Evolutionary conservation across 2,329 filamentous ascomycete genomes (phyloP), one percentile per base, ranked within the genome.

Genomic region (Fusarium nurragi): DNA sequence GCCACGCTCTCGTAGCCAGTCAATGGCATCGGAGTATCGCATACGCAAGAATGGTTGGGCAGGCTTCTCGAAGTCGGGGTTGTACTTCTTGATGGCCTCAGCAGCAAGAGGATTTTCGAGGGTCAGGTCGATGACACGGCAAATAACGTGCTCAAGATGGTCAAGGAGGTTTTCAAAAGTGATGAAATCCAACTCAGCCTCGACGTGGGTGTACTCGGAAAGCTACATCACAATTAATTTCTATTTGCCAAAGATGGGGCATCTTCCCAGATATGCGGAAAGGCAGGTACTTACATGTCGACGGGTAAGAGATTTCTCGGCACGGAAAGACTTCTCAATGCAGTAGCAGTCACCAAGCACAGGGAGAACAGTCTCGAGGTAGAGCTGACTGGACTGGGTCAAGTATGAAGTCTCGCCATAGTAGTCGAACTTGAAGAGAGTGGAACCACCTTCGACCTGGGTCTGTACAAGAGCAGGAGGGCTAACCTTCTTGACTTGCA

Each of bases 281-380:
- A 16, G n/a, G 13, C 1, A 36, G 5, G 14, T 19, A 66, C 62
- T 66, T 65, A 65, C 62, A 77, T 99, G 95, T 74, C 95, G 92
- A 63, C 95, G 91, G 46, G 95, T 99, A 56, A 98, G 84, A 8
- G 90, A 94, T 81, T 97, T 97, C 80, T 99, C 95, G 14, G 95
- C 95, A 63, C 95, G 94, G 89, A 99, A 99, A 3, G 94, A 98
- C 78, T 97, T 97, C 79, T 97, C 94, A 73, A 99, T 94, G 77
- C 94, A 98, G 86, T 96, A 99, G 50, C 97, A 93, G 76, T 97
- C 92, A 70, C 95, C 95, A 73, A 98, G 85, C 48, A 90, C 92
- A 12, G 94, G 93, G 28, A 99, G 83, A 68, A 90, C 93, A 28
- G 95, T 99, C 84, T 99, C 95, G 58, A 99, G 90, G 80, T 99